Percentiles rank a stretch among this genome's conserved stretches.
Evolutionary conservation across 441 rosid genomes (phyloP).

Genomic region (Mallotus repandus): DNA sequence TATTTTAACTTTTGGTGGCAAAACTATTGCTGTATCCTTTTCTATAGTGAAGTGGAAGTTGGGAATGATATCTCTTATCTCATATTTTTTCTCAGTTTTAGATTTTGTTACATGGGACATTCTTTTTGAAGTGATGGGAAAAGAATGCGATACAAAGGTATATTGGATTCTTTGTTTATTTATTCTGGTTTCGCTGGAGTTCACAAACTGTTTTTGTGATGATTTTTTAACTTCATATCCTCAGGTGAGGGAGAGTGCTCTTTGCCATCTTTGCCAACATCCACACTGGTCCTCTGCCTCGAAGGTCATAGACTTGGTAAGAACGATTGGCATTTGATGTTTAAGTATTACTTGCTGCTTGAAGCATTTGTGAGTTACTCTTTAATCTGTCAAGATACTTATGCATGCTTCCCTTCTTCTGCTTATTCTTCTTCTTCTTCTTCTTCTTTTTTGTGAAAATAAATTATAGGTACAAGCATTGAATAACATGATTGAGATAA

Average conservation of each 20-base stretch:
- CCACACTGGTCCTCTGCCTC: conserved; percentile 54
- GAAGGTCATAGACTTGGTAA: conserved; percentile 67
- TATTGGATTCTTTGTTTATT: background rate
- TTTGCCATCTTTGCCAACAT: conserved; percentile 62
- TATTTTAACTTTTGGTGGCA: conserved; percentile 51
- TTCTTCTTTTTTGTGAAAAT: background rate
- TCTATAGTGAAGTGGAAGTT: conserved; percentile 70
- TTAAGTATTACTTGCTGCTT: conserved; percentile 3
- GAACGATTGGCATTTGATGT: conserved; percentile 12
- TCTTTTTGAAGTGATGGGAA: conserved; percentile 57
- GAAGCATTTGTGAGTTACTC: conserved; percentile 17
- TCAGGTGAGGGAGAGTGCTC: conserved; percentile 68
- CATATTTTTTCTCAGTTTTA: conserved; percentile 62
- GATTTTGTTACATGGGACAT: conserved; percentile 67
- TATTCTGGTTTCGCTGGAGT: conserved; percentile 19
- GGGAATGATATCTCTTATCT: conserved; percentile 75
- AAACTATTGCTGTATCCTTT: conserved; percentile 42
- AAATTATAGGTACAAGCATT: conserved; percentile 55
- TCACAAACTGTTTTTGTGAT: conserved; percentile 24
- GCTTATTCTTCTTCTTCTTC: background rate
- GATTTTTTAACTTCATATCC: conserved; percentile 26
- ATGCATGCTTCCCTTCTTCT: conserved; percentile 19
- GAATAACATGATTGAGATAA: conserved; percentile 52
- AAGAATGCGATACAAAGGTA: conserved; percentile 77
- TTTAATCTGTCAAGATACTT: conserved; percentile 7